Evolutionary conservation across 2,329 filamentous ascomycete species (phyloP), one percentile per base, ranked within the genome.

Genomic region (Zasmidium citrigriseum): DNA sequence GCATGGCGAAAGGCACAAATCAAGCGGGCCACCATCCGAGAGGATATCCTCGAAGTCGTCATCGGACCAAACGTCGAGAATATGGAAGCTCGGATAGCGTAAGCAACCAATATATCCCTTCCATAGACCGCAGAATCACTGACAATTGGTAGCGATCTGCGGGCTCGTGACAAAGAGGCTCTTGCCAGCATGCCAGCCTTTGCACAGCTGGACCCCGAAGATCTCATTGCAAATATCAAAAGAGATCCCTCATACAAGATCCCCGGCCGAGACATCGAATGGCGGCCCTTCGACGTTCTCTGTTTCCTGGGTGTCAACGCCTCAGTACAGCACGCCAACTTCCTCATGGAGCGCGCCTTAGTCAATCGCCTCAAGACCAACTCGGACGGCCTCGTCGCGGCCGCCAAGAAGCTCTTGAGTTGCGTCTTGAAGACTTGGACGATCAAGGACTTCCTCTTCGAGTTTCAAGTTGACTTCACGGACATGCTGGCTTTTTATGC

Each of bases 31-130:
- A 24, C 16, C 4, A 49, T 65, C 12, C 51, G 61, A 3, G 64
- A 66, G 45, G 64, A 66, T 18, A 46, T 66, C 21, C 52, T 66
- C 2, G 63, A 65, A 24, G 53, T 62, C 16, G 61, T 62, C 11
- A 61, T 65, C 16, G 57, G 59, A 1, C 54, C 60, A 5, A 48
- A 55, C 2, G 44, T 34, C 23, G 50, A 25, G 34, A 44, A 63
- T 20, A 45, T 65, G 1, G 55, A 61, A 41, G 54, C 54, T n/a
- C 58, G 63, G 9, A 46, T 59, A 9, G 46, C 34, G 27, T 57
- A 48, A 38, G 60, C 24, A 22, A 11, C 9, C 11, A 29, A 5
- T 20, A 12, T 20, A 20, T 18, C 0, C 22, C 10, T n/a, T n/a
- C n/a, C n/a, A n/a, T n/a, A n/a, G n/a, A n/a, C n/a, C n/a, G n/a